Evolutionary conservation across 345 rosid species (phyloP).

Genomic region (Acer yangbiense): DNA sequence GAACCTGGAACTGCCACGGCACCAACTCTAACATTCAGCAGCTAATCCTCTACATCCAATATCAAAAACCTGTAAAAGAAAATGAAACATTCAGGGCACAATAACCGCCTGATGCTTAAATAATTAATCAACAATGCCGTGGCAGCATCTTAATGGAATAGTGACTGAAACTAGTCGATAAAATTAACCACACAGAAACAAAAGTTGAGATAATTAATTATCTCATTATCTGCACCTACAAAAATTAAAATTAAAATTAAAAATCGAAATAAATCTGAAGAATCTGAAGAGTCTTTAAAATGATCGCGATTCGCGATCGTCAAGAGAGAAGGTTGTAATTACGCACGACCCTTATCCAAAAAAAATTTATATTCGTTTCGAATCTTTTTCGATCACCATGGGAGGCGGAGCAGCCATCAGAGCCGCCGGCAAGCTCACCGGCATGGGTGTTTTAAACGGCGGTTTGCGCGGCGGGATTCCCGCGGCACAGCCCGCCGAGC

Average conservation of each 20-base stretch:
- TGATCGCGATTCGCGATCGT: too few species aligned
- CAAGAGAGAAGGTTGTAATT: too few species aligned
- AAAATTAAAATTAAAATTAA: too few species aligned
- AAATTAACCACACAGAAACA: background rate
- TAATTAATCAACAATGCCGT: too few species aligned
- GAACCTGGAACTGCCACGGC: background rate
- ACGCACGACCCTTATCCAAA: too few species aligned
- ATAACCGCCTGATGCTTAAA: too few species aligned
- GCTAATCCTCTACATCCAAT: background rate
- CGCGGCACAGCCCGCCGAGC: slow-evolving; percentile 38
- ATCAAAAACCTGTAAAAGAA: too few species aligned
- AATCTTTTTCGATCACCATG: slow-evolving; percentile 30
- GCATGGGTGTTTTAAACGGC: slow-evolving; percentile 41
- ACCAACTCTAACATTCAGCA: background rate
- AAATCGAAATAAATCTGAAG: too few species aligned
- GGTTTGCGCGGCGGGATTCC: slow-evolving; percentile 47
- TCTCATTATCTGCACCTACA: too few species aligned
- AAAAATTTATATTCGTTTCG: too few species aligned
- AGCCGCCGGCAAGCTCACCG: slow-evolving; percentile 61
- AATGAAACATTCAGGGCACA: background rate
- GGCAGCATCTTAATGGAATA: background rate
- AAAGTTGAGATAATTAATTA: background rate
- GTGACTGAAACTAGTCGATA: too few species aligned
- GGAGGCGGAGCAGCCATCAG: slow-evolving; percentile 64
- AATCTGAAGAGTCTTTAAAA: too few species aligned